These are phyloP conservation scores for Bipolaris sorokiniana DNA, from an alignment of 2,329 filamentous ascomycete genomes.

Conservation along the genomic window DNA sequence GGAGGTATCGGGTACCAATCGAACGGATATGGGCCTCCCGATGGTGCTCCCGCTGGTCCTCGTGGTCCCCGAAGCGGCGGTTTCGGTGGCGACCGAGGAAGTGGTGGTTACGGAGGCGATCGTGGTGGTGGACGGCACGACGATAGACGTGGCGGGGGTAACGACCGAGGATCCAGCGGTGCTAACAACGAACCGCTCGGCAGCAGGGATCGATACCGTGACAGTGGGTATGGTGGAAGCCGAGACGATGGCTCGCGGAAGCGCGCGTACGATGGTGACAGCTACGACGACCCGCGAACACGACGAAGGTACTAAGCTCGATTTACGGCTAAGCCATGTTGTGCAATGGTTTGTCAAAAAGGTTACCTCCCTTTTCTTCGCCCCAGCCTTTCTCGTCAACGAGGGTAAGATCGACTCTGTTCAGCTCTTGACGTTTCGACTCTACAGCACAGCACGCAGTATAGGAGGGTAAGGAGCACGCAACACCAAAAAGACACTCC, in stretches of 20 bases:
- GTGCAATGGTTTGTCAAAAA: conserved; percentile 48
- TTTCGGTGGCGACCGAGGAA: conserved; percentile 43
- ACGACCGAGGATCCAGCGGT: conserved; percentile 62
- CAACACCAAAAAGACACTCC: neutral
- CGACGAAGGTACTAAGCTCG: conserved; percentile 63
- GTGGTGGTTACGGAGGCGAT: conserved; percentile 37
- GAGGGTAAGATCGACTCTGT: conserved; percentile 44
- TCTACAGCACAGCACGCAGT: conserved; percentile 22
- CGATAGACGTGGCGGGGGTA: conserved; percentile 23
- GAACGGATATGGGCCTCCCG: conserved; percentile 52
- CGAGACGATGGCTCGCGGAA: conserved; percentile 53
- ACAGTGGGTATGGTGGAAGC: conserved; percentile 24
- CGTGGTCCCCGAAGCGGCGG: conserved; percentile 51
- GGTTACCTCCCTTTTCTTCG: conserved; percentile 44
- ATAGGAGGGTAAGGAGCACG: conserved; percentile 36
- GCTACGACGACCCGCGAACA: conserved; percentile 75
- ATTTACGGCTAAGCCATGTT: conserved; percentile 25
- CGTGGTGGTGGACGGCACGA: conserved; percentile 35
- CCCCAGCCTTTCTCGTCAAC: conserved; percentile 39
- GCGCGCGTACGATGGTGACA: conserved; percentile 69
- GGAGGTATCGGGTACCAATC: conserved; percentile 55
- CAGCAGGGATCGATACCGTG: conserved; percentile 57
- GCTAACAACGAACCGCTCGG: conserved; percentile 87
- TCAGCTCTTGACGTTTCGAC: conserved; percentile 26
- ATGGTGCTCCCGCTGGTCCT: conserved; percentile 57